Evolutionary conservation across 2,329 filamentous ascomycete species (phyloP), one percentile per base, ranked within the genome.

Genomic region (Ophioceras dolichostomum): DNA sequence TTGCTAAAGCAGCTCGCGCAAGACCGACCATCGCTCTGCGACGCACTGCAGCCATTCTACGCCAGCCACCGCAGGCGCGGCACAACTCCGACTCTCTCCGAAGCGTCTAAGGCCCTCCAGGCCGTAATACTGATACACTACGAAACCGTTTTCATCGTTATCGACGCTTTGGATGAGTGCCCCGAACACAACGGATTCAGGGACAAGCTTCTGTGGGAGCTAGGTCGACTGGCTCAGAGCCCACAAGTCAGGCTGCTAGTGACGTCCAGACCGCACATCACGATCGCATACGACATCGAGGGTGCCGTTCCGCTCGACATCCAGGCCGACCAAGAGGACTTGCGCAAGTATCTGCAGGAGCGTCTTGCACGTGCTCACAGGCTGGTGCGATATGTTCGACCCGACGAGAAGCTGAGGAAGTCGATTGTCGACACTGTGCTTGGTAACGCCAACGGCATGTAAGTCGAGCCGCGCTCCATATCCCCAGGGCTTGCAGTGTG

Each of bases 241-340:
- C n/a, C n/a, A n/a, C n/a, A n/a, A n/a, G 37, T 21, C 4, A 18
- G 24, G 8, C 14, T 39, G 12, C 19, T 39, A n/a, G 24, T 33
- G 6, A 39, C 37, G 13, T 39, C 37, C 14, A 14, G 37, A 13
- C 19, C 24, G 21, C 22, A 26, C 22, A 26, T 37, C 34, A 6
- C 7, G 10, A 17, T 29, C 22, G 9, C 14, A 20, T 26, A 10
- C n/a, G 33, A 26, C 18, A 37, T 37, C 18, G 17, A 12, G 27
- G n/a, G n/a, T 12, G 34, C n/a, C 24, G 16, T 28, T 7, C 24
- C 26, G 13, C 26, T 37, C 13, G 34, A 37, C 24, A 30, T 37
- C 10, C 24, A 26, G 7, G 34, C 34, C 21, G n/a, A 22, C 10
- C 18, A 39, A 10, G 21, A 19, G 12, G 37, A 39, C 16, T 17